These are phyloP conservation scores for Aeminium ludgeri DNA, from an alignment of 495 filamentous ascomycete species.

Conservation along the genomic window DNA sequence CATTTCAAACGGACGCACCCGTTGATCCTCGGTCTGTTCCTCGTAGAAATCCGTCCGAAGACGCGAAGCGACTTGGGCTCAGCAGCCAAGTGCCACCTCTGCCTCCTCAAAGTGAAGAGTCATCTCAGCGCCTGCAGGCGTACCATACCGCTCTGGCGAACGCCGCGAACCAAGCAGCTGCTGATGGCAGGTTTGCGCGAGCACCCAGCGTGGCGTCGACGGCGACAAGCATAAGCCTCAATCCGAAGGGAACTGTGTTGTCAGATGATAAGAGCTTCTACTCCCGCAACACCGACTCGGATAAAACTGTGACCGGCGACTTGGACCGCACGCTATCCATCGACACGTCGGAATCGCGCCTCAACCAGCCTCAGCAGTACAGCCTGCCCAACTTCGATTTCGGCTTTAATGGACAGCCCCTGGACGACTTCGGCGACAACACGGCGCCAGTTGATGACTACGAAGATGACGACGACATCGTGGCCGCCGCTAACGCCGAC, in stretches of 20 bases:
- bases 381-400: slow-evolving; percentile 16
- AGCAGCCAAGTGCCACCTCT: slow-evolving; percentile 13
- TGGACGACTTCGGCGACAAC: slow-evolving; percentile 18
- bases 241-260: not conserved
- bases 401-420: slow-evolving; percentile 19
- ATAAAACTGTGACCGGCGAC: too few species aligned
- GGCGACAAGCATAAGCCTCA: not conserved
- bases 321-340: too few species aligned
- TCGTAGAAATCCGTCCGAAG: slow-evolving; percentile 11
- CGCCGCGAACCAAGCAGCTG: slow-evolving; percentile 57
- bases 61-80: slow-evolving; percentile 13
- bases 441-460: too few species aligned
- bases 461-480: slow-evolving; percentile 69
- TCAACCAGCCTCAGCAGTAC: too few species aligned
- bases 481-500: slow-evolving; percentile 87
- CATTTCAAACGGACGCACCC: slow-evolving; percentile 1
- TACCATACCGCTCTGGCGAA: slow-evolving; percentile 70
- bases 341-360: too few species aligned
- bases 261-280: slow-evolving; percentile 8
- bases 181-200: slow-evolving; percentile 49
- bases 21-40: slow-evolving; percentile 13
- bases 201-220: slow-evolving; percentile 12
- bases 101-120: slow-evolving; percentile 6
- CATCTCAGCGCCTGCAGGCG: slow-evolving; percentile 3
- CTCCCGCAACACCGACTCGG: too few species aligned